Percentiles rank a stretch among this genome's conserved stretches.
phyloP scores from a whole-genome alignment of 2,329 filamentous ascomycete species.

The Sporothrix pallida region DNA sequence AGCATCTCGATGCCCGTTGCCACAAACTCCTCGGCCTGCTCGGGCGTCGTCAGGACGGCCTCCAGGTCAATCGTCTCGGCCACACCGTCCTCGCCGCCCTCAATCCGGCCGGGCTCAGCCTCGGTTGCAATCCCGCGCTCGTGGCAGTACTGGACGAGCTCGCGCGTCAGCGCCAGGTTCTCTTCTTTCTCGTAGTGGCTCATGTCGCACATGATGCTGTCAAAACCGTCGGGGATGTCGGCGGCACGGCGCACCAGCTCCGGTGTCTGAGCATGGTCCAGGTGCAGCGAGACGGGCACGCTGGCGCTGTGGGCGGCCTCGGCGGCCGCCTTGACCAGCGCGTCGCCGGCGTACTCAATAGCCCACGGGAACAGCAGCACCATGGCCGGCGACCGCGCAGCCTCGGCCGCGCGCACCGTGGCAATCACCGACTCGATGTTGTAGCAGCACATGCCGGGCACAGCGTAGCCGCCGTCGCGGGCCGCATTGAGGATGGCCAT shows the following conservation, averaged over 20 bases:
- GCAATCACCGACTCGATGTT: slow-evolving; percentile 59
- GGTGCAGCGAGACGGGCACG: slow-evolving; percentile 67
- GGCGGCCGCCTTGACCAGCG: slow-evolving; percentile 61
- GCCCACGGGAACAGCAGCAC: slow-evolving; percentile 79
- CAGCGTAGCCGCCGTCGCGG: slow-evolving; percentile 60
- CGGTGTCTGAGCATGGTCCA: slow-evolving; percentile 70
- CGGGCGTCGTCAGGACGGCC: slow-evolving; percentile 66
- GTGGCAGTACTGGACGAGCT: slow-evolving; percentile 68
- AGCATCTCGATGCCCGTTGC: slow-evolving; percentile 74
- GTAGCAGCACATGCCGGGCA: slow-evolving; percentile 59
- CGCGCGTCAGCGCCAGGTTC: slow-evolving; percentile 65
- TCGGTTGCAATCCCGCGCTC: slow-evolving; percentile 69
- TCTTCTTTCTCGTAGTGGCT: slow-evolving; percentile 71
- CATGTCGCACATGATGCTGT: slow-evolving; percentile 78
- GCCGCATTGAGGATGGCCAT: slow-evolving; percentile 64
- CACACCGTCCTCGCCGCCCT: slow-evolving; percentile 72
- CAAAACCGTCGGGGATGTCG: slow-evolving; percentile 64
- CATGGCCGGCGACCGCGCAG: slow-evolving; percentile 69
- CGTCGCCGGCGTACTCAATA: slow-evolving; percentile 65
- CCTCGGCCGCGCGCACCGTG: slow-evolving; percentile 70
- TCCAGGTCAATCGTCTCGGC: slow-evolving; percentile 59
- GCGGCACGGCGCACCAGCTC: slow-evolving; percentile 66
- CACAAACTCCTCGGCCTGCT: slow-evolving; percentile 73
- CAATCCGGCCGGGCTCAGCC: slow-evolving; percentile 67
- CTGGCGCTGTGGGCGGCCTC: slow-evolving; percentile 60